These are phyloP conservation scores for Kurtzmaniella fragi DNA, from an alignment of 805 yeast genomes.

Conservation along the genomic window DNA sequence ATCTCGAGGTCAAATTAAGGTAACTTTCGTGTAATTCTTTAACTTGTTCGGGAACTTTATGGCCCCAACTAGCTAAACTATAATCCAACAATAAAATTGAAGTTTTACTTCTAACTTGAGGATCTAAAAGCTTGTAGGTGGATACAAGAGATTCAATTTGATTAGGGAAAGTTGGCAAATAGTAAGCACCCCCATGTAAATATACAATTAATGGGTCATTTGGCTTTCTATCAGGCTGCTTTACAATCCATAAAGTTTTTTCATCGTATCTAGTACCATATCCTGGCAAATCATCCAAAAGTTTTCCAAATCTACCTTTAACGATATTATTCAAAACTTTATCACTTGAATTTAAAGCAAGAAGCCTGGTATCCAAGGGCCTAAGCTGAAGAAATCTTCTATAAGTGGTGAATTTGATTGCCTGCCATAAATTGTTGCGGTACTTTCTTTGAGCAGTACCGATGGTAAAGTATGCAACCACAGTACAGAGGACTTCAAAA, in stretches of 20 bases:
- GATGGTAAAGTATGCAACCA: slow-evolving; percentile 1
- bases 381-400: too few relatives aligned
- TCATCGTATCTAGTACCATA: slow-evolving; percentile 28
- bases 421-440: neutral
- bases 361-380: too few relatives aligned
- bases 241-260: slow-evolving; percentile 30
- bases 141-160: slow-evolving; percentile 28
- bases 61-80: slow-evolving; percentile 22
- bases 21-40: slow-evolving; percentile 25
- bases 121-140: slow-evolving; percentile 23
- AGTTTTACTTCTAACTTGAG: slow-evolving; percentile 10
- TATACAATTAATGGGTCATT: slow-evolving; percentile 29
- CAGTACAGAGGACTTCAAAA: too few relatives aligned
- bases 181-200: slow-evolving; percentile 39
- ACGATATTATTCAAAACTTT: too few relatives aligned
- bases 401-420: neutral
- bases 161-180: slow-evolving; percentile 21
- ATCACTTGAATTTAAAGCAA: too few relatives aligned
- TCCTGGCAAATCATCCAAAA: slow-evolving; percentile 21
- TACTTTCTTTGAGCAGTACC: neutral
- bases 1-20: slow-evolving; percentile 10
- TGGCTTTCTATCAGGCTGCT: slow-evolving; percentile 19
- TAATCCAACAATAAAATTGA: slow-evolving; percentile 29
- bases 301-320: too few relatives aligned
- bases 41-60: slow-evolving; percentile 28